A percentile compares a stretch with the other conserved stretches of the same genome.
These are phyloP conservation scores for Berberis thunbergii DNA, from an alignment of 164 flowering plant species.

Conservation along the genomic window DNA sequence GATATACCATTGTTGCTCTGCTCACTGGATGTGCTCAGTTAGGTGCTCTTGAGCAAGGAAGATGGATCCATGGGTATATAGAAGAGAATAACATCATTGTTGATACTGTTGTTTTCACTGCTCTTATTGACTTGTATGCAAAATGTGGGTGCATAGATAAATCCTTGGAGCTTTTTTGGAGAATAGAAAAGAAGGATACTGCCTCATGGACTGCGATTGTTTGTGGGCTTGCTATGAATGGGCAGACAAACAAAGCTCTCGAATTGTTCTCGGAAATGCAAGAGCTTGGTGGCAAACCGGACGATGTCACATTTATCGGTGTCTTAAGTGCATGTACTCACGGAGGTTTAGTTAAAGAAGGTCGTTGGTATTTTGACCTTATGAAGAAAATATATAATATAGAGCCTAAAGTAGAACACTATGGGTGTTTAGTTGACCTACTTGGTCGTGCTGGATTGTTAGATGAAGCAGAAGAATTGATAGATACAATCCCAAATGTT, in stretches of 20 bases:
- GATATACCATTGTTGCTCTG: slow-evolving; percentile 47
- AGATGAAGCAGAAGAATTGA: slow-evolving; percentile 49
- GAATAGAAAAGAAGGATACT: slow-evolving; percentile 39
- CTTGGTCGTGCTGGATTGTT: slow-evolving; percentile 66
- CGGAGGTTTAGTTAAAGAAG: slow-evolving; percentile 72
- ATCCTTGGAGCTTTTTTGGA: slow-evolving; percentile 48
- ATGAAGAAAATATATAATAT: slow-evolving; percentile 44
- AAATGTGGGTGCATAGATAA: slow-evolving; percentile 71
- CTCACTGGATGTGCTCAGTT: slow-evolving; percentile 71
- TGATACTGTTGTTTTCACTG: slow-evolving; percentile 62
- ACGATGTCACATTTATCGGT: slow-evolving; percentile 69
- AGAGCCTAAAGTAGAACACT: slow-evolving; percentile 71
- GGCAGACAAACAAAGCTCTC: slow-evolving; percentile 44
- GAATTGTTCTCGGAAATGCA: slow-evolving; percentile 53
- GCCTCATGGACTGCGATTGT: slow-evolving; percentile 74
- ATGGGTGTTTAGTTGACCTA: slow-evolving; percentile 70
- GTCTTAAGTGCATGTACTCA: slow-evolving; percentile 78
- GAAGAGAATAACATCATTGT: slow-evolving; percentile 33
- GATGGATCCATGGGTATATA: slow-evolving; percentile 65
- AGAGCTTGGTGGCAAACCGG: slow-evolving; percentile 37
- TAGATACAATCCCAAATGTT: slow-evolving; percentile 27
- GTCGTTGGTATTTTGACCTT: slow-evolving; percentile 38
- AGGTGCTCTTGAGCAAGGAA: slow-evolving; percentile 82
- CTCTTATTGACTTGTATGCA: slow-evolving; percentile 79
- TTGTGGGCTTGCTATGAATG: slow-evolving; percentile 72